Conservation (phyloP, 352 stramenopile genomes). For the Blastocystis sp. region DNA sequence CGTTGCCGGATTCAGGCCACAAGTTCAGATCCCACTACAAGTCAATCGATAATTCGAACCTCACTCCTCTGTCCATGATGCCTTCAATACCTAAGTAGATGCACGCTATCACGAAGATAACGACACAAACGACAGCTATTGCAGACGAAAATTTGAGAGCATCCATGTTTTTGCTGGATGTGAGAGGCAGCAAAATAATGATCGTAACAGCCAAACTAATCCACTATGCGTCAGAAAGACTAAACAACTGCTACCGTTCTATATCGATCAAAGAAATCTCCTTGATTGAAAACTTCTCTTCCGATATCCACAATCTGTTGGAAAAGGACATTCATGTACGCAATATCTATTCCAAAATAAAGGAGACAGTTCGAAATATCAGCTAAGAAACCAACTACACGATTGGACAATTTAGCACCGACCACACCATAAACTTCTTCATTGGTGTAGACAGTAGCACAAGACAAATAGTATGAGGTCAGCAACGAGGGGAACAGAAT, state of each 20-base stretch:
- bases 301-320: conserved; percentile 34
- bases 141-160: conserved; percentile 24
- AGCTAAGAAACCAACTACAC: background rate
- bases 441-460: conserved; percentile 22
- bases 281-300: background rate
- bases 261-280: background rate
- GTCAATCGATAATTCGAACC: background rate
- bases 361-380: conserved; percentile 16
- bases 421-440: conserved; percentile 33
- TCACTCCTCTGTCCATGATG: background rate
- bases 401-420: conserved; percentile 3
- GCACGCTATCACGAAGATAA: conserved; percentile 38
- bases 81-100: conserved; percentile 19
- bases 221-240: background rate
- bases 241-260: background rate
- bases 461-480: conserved; percentile 43
- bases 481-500: conserved; percentile 28
- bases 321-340: conserved; percentile 53
- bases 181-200: conserved; percentile 36
- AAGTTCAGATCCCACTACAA: conserved; percentile 6
- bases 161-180: conserved; percentile 54
- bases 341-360: conserved; percentile 50
- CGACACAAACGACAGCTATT: conserved; percentile 13
- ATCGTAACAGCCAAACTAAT: background rate
- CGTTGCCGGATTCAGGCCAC: background rate